Evolutionary conservation across 2,329 filamentous ascomycete species (phyloP), one percentile per base, ranked within the genome.

Genomic region (Beauveria sp.): DNA sequence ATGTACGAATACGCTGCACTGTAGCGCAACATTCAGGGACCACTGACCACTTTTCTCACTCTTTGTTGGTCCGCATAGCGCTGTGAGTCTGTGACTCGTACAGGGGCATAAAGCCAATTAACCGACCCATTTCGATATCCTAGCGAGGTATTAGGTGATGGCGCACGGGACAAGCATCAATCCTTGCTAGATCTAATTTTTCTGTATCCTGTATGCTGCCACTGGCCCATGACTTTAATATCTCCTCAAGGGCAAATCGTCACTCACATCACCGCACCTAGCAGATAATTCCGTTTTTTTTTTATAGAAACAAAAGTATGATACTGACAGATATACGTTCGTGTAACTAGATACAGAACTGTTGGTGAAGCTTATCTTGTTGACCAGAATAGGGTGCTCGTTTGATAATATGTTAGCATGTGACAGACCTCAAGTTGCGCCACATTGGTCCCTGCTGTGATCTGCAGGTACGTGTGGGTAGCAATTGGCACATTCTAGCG

Each of bases 401-500:
- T 58, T 46, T 50, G 55, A 50, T 42, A 58, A 6, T 10, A 18
- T 18, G 16, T n/a, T 18, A 9, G 55, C 55, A 58, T 58, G 55
- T 58, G 55, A 58, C 45, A 26, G 26, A 5, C 5, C 54, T 53
- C 31, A 18, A 24, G 43, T 16, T 20, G 31, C 45, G 55, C 55
- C 55, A 50, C 31, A 20, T 50, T 18, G 40, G 28, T 14, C 42
- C 54, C 26, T 38, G n/a, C 43, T 22, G 43, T 16, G 22, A 58
- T 58, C 55, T 26, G 31, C 45, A 58, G 55, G 55, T 28, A 58
- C 55, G 45, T 58, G 55, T 34, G 45, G 45, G 31, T 18, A 48
- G 20, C 7, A 50, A n/a, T 20, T 5, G 46, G 18, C 20, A 8
- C 45, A 42, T 40, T 20, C 31, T 28, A 50, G 31, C 20, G 46